These are phyloP conservation scores for Cornus suecica DNA, from an alignment of 148 eudicot genomes.

Conservation along the genomic window DNA sequence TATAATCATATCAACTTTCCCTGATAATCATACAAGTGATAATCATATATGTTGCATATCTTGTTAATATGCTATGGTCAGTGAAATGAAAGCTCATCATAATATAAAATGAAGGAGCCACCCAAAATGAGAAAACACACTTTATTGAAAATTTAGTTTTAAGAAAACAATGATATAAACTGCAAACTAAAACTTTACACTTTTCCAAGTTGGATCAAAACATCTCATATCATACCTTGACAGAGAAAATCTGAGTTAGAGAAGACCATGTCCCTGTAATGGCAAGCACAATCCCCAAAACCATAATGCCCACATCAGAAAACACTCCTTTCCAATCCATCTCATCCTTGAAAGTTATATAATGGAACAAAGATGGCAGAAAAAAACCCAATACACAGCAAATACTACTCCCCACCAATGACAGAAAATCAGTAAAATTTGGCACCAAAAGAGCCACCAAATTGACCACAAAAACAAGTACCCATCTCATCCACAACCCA, in stretches of 20 bases:
- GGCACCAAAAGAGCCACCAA: slow-evolving; percentile 73
- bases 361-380: slow-evolving; percentile 77
- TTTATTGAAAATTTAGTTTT: no score
- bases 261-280: slow-evolving; percentile 68
- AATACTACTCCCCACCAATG: slow-evolving; percentile 82
- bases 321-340: slow-evolving; percentile 32
- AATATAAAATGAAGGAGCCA: no score
- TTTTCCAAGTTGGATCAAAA: not conserved
- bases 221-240: slow-evolving; percentile 40
- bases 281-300: slow-evolving; percentile 51
- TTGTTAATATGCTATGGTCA: no score
- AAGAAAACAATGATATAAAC: no score
- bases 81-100: no score
- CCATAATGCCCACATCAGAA: slow-evolving; percentile 42
- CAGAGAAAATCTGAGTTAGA: slow-evolving; percentile 46
- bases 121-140: no score
- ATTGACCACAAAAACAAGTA: slow-evolving; percentile 43
- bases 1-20: no score
- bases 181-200: not conserved
- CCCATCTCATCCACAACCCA: slow-evolving; percentile 71
- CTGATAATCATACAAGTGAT: no score
- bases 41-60: no score
- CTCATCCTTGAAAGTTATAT: slow-evolving; percentile 55
- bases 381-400: slow-evolving; percentile 75
- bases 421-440: slow-evolving; percentile 82